Evolutionary conservation across 192 early-diverging fungal species (phyloP).

Genomic region (Backusella tarrabulga): DNA sequence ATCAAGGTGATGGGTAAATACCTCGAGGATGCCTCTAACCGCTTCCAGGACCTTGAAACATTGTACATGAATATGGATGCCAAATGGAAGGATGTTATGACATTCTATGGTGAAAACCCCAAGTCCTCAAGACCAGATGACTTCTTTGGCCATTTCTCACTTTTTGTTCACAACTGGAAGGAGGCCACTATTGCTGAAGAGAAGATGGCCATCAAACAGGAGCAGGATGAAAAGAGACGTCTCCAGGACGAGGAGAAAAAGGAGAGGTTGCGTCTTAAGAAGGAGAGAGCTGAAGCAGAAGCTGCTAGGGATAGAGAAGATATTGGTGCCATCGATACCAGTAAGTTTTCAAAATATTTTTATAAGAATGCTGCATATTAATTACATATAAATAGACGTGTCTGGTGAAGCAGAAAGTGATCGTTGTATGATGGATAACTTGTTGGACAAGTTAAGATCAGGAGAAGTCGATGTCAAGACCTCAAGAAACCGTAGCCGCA

Average conservation of each 20-base stretch:
- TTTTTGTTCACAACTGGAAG: slow-evolving; percentile 66
- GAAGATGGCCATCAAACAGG: slow-evolving; percentile 33
- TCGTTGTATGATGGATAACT: slow-evolving; percentile 72
- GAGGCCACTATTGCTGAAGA: slow-evolving; percentile 22
- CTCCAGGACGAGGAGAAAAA: slow-evolving; percentile 28
- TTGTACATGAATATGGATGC: slow-evolving; percentile 69
- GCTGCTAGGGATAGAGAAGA: slow-evolving; percentile 16
- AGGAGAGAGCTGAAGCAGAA: neutral
- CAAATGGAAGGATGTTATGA: slow-evolving; percentile 63
- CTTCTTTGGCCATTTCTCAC: slow-evolving; percentile 78
- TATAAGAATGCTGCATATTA: neutral
- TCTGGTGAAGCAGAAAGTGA: slow-evolving; percentile 39
- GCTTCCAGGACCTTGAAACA: slow-evolving; percentile 55
- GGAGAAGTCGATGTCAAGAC: slow-evolving; percentile 60
- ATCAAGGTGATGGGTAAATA: slow-evolving; percentile 62
- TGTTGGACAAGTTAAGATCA: slow-evolving; percentile 63
- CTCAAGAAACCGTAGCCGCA: slow-evolving; percentile 6
- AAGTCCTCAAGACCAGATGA: slow-evolving; percentile 70
- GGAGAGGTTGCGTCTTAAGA: slow-evolving; percentile 9
- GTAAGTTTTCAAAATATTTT: neutral
- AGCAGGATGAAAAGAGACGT: slow-evolving; percentile 37
- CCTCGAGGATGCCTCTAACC: slow-evolving; percentile 52
- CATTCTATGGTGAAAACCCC: slow-evolving; percentile 73
- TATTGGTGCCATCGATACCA: slow-evolving; percentile 36
- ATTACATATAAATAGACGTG: slow-evolving; percentile 10